Evolutionary conservation across 495 filamentous ascomycete species (phyloP).

Genomic region (Aspergillus cristatus): DNA sequence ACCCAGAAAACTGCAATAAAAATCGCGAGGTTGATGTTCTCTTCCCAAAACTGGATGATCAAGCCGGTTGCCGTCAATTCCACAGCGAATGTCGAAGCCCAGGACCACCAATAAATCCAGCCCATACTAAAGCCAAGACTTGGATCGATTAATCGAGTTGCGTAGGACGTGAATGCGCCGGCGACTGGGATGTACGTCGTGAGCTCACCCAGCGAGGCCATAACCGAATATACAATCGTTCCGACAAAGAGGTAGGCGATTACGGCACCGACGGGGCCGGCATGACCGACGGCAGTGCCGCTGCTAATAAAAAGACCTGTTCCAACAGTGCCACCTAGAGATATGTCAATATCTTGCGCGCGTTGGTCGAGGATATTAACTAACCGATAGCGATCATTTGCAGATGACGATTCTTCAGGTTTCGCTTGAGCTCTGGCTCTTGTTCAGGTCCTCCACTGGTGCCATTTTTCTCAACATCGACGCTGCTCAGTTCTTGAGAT

Average conservation of each 20-base stretch:
- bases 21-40: constrained; percentile 49
- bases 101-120: constrained; percentile 65
- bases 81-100: constrained; percentile 60
- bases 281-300: constrained; percentile 53
- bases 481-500: constrained; percentile 15
- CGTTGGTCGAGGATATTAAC: constrained; percentile 2
- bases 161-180: constrained; percentile 68
- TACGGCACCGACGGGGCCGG: constrained; percentile 60
- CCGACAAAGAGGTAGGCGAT: constrained; percentile 60
- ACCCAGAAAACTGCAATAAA: constrained; percentile 73
- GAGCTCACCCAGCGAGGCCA: constrained; percentile 58
- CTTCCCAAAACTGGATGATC: constrained; percentile 69
- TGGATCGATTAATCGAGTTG: constrained; percentile 60
- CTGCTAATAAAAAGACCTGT: constrained; percentile 75
- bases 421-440: constrained; percentile 43
- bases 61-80: constrained; percentile 66
- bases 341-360: constrained; percentile 31
- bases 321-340: constrained; percentile 65
- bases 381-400: constrained; percentile 67
- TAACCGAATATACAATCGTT: constrained; percentile 51
- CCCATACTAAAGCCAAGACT: constrained; percentile 72
- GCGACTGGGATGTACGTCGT: constrained; percentile 69
- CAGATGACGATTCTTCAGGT: constrained; percentile 60
- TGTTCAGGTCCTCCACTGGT: constrained; percentile 31
- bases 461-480: constrained; percentile 37